Evolutionary conservation across 352 stramenopile genomes (phyloP).

Genomic region (Pythium aristosporum): DNA sequence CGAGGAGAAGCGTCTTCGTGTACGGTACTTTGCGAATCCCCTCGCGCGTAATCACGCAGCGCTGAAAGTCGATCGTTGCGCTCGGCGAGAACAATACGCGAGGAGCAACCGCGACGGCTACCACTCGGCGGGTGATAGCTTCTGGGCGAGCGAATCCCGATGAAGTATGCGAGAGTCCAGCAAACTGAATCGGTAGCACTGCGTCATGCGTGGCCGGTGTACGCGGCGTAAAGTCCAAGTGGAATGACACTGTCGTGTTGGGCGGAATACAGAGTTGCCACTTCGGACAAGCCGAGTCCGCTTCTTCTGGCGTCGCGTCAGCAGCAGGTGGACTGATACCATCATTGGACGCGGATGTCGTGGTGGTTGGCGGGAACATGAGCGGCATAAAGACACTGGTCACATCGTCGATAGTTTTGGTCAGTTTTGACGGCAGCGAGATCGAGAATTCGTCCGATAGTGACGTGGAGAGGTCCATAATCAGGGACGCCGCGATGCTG

Average conservation of each 20-base stretch:
- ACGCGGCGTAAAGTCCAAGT: conserved; percentile 74
- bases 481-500: conserved; percentile 72
- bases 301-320: neutral
- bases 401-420: conserved; percentile 66
- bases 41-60: conserved; percentile 84
- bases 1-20: conserved; percentile 74
- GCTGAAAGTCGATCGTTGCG: conserved; percentile 78
- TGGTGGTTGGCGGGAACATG: conserved; percentile 13
- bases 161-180: conserved; percentile 34
- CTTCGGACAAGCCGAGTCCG: conserved; percentile 36
- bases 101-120: conserved; percentile 53
- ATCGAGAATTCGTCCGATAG: conserved; percentile 70
- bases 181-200: conserved; percentile 74
- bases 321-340: neutral
- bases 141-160: conserved; percentile 26
- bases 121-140: conserved; percentile 44
- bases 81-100: conserved; percentile 67
- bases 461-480: conserved; percentile 59
- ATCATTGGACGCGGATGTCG: neutral
- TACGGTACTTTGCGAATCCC: conserved; percentile 87
- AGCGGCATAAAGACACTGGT: conserved; percentile 80
- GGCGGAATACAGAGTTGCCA: conserved; percentile 79
- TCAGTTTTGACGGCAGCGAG: conserved; percentile 44
- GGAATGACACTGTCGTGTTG: conserved; percentile 62
- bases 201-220: conserved; percentile 47